Evolutionary conservation across 176 grass and related monocot species (phyloP).

Genomic region (Oryza glumipatula): DNA sequence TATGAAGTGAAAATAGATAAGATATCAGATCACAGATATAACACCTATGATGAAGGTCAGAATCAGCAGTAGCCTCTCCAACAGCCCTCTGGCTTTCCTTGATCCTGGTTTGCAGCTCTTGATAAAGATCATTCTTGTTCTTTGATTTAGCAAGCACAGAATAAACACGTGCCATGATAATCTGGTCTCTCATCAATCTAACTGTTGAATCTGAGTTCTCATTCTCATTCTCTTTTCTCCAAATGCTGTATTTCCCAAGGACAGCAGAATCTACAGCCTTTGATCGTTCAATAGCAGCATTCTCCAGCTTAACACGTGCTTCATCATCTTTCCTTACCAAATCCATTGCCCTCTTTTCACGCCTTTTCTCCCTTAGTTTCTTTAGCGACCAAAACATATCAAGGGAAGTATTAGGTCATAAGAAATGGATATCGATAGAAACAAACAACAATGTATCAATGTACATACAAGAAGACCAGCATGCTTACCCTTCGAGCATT

Average conservation of each 20-base stretch:
- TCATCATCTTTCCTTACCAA: constrained; percentile 84
- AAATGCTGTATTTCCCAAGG: constrained; percentile 97
- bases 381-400: constrained; percentile 42
- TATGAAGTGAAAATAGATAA: constrained; percentile 28
- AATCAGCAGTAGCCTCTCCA: constrained; percentile 84
- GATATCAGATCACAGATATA: too few species aligned
- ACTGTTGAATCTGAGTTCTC: constrained; percentile 93
- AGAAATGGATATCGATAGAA: background rate
- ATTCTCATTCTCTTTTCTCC: constrained; percentile 94
- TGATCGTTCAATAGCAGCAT: constrained; percentile 90
- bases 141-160: constrained; percentile 72
- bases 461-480: constrained; percentile 29
- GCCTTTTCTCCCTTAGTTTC: constrained; percentile 90
- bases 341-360: constrained; percentile 80
- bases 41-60: constrained; percentile 85
- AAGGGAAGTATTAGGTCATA: background rate
- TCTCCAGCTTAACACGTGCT: constrained; percentile 83
- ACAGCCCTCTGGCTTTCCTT: constrained; percentile 93
- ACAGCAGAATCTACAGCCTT: constrained; percentile 91
- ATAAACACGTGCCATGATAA: constrained; percentile 98
- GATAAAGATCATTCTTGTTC: constrained; percentile 68
- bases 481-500: constrained; percentile 77
- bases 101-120: constrained; percentile 71
- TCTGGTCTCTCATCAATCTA: constrained; percentile 95
- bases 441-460: constrained; percentile 17